These are phyloP conservation scores for Naganishia cerealis DNA, from an alignment of 1,284 basidiomycete genomes.

Conservation along the genomic window DNA sequence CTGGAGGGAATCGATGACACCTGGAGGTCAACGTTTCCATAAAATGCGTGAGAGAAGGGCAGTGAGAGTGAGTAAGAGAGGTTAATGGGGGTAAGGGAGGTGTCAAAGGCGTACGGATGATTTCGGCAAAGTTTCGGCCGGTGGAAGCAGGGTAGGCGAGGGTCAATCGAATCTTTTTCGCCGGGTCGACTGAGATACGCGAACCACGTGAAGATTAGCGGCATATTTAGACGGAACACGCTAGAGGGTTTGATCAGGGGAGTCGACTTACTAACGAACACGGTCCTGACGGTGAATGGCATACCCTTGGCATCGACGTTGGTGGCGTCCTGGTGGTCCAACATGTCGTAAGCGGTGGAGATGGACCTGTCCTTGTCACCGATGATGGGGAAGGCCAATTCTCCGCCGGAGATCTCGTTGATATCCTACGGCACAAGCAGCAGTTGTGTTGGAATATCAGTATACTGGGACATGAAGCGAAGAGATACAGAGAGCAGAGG, in stretches of 20 bases:
- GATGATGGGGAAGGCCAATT: conserved; percentile 81
- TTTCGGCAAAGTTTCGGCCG: conserved; percentile 71
- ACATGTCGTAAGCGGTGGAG: conserved; percentile 72
- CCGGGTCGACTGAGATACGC: conserved; percentile 66
- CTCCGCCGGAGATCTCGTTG: conserved; percentile 69
- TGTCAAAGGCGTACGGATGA: conserved; percentile 61
- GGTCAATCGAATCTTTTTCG: conserved; percentile 84
- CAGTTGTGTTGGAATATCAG: neutral
- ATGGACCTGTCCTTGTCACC: conserved; percentile 86
- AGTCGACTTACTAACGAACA: conserved; percentile 66
- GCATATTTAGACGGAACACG: neutral
- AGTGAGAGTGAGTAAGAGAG: neutral
- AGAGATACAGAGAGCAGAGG: neutral
- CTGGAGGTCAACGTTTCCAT: neutral
- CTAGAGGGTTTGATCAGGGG: neutral
- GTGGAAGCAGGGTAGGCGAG: conserved; percentile 86
- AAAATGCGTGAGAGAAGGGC: neutral
- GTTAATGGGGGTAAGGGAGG: no score
- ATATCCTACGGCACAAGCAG: conserved; percentile 62
- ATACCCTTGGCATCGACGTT: conserved; percentile 81
- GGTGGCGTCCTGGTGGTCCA: conserved; percentile 81
- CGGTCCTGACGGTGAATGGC: conserved; percentile 80
- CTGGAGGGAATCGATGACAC: conserved; percentile 79
- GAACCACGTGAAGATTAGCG: neutral
- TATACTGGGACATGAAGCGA: neutral